Percentiles rank a stretch among this genome's conserved stretches.
Conservation (phyloP, 176 grass and related monocot genomes). For the Carex parvula region DNA sequence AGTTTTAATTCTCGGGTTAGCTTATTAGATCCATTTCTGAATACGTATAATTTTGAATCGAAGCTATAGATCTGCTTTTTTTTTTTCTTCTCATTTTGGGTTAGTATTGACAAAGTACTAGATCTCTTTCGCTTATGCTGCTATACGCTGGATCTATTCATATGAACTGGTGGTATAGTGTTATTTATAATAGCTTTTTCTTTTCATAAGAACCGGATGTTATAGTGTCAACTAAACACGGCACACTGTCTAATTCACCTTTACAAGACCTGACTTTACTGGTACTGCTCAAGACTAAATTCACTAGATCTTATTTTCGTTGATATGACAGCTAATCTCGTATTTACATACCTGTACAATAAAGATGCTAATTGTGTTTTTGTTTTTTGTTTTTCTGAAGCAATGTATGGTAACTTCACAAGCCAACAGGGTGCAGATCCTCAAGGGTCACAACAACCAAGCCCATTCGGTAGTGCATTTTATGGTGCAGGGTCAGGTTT, state of each 20-base stretch:
- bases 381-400: slow-evolving; percentile 35
- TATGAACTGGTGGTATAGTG: neutral
- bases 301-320: neutral
- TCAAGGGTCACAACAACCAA: slow-evolving; percentile 43
- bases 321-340: neutral
- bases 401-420: slow-evolving; percentile 59
- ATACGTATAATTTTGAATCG: neutral
- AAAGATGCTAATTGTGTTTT: neutral
- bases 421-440: slow-evolving; percentile 48
- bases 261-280: neutral
- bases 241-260: neutral
- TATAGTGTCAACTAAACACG: neutral
- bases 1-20: neutral
- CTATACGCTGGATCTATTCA: neutral
- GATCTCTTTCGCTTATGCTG: neutral
- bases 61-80: neutral
- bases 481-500: slow-evolving; percentile 66
- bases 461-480: slow-evolving; percentile 60
- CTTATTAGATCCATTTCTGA: neutral
- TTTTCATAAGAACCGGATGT: neutral
- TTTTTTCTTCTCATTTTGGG: neutral
- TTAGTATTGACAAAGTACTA: neutral
- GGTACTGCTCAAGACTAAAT: neutral
- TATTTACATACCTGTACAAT: neutral
- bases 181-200: neutral